Percentiles rank a stretch among this genome's conserved stretches.
Evolutionary conservation across 768 basidiomycete species (phyloP).

Genomic region (Amanita subjunquillea): DNA sequence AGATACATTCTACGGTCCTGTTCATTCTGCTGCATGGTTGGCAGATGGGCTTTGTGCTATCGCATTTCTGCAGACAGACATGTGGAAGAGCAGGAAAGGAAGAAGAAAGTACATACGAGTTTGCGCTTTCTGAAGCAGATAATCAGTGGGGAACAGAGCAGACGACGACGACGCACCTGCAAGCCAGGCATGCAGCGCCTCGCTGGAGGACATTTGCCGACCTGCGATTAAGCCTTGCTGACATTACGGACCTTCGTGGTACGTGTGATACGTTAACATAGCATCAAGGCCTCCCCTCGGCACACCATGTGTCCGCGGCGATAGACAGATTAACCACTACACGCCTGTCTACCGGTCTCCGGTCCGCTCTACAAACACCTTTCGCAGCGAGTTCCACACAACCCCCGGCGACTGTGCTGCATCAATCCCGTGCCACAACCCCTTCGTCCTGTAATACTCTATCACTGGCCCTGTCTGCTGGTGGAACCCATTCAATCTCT

Average conservation of each 20-base stretch:
- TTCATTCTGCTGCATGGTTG: constrained; percentile 45
- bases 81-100: neutral
- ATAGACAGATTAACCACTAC: neutral
- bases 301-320: constrained; percentile 1
- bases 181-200: constrained; percentile 33
- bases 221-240: constrained; percentile 4
- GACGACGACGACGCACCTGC: constrained; percentile 23
- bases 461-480: constrained; percentile 91
- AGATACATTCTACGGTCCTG: constrained; percentile 40
- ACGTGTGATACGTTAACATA: constrained; percentile 3
- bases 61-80: constrained; percentile 40
- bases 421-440: constrained; percentile 85
- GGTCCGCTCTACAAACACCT: constrained; percentile 36
- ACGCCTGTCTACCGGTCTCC: neutral
- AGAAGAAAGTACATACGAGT: constrained; percentile 21
- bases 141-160: neutral
- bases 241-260: constrained; percentile 4
- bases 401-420: constrained; percentile 88
- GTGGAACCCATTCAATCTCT: constrained; percentile 86
- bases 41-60: constrained; percentile 46
- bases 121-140: constrained; percentile 26
- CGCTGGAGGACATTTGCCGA: constrained; percentile 18
- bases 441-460: constrained; percentile 89
- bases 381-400: constrained; percentile 79
- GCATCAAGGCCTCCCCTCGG: constrained; percentile 2